Evolutionary conservation across 495 filamentous ascomycete species (phyloP), one percentile per base, ranked within the genome.

Genomic region (Sabuloglossum arenarium): DNA sequence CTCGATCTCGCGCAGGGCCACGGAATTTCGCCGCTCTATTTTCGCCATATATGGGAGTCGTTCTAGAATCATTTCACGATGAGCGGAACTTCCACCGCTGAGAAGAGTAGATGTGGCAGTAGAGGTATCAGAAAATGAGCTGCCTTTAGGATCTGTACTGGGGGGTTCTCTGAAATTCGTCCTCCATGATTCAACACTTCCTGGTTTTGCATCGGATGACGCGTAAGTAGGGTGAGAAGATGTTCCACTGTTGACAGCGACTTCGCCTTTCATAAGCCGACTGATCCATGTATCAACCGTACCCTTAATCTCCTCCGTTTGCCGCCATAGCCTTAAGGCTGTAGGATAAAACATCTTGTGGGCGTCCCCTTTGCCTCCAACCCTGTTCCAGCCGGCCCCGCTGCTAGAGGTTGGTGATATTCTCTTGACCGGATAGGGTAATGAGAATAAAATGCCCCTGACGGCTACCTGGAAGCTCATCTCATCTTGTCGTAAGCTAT

Each of bases 271-370:
- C 5, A 72, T 59, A 25, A 64, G 53, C 30, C 65, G 66, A 31
- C 59, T 73, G 21, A 78, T 73, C 75, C 85, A 86, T 30, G 81
- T 65, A 59, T 85, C 82, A 0, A 91, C 68, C 2, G 83, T 62
- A 1, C 77, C 76, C 57, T 85, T 81, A 8, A 89, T 71, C 60
- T 94, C 88, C 58, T 97, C 86, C 59, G 75, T 78, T 53, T 79
- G 72, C 53, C 80, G 73, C 82, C 86, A 88, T 6, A 95, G 63
- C 60, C 82, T 85, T 23, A 89, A 65, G 16, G 78, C 82, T 0
- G 80, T 78, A 14, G 91, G 93, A 64, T 85, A 96, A 59, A 85
- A 88, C 82, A 99, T 91, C 64, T 84, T 85, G 67, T 76, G 77
- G 0, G 83, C 75, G 67, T 86, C 80, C 0, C 67, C 70, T 34